Evolutionary conservation across 148 eudicot genomes (phyloP).

Genomic region (Amaranthus cruentus): DNA sequence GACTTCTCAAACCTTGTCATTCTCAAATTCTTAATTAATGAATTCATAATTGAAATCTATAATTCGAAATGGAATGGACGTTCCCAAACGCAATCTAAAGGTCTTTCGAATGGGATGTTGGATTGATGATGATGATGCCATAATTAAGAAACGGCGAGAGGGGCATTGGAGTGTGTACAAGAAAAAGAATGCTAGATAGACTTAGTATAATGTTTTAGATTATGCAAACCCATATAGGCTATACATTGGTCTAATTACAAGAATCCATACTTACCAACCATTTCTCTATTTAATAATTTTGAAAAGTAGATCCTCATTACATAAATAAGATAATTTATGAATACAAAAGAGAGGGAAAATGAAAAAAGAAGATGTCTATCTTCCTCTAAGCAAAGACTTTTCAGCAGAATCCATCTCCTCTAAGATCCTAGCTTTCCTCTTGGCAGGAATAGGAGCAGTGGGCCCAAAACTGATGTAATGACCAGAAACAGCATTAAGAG

Average conservation of each 20-base stretch:
- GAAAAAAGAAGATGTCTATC: constrained; percentile 31
- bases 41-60: too few relatives aligned
- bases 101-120: too few relatives aligned
- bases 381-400: constrained; percentile 78
- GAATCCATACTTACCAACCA: background rate
- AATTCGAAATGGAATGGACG: too few relatives aligned
- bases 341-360: background rate
- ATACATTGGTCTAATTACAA: background rate
- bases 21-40: too few relatives aligned
- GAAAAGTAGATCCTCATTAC: constrained; percentile 14
- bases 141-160: too few relatives aligned
- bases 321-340: background rate
- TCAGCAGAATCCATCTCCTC: constrained; percentile 94
- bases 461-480: constrained; percentile 93
- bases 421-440: constrained; percentile 74
- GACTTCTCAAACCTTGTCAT: too few relatives aligned
- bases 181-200: too few relatives aligned
- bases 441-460: constrained; percentile 77
- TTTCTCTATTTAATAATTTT: constrained; percentile 12
- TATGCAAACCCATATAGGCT: background rate
- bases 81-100: too few relatives aligned
- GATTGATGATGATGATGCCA: too few relatives aligned
- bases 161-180: too few relatives aligned
- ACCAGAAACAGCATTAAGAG: constrained; percentile 91
- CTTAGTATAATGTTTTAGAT: too few relatives aligned